Conservation (phyloP, 805 yeast genomes). For the Suhomyces pyralidae region DNA sequence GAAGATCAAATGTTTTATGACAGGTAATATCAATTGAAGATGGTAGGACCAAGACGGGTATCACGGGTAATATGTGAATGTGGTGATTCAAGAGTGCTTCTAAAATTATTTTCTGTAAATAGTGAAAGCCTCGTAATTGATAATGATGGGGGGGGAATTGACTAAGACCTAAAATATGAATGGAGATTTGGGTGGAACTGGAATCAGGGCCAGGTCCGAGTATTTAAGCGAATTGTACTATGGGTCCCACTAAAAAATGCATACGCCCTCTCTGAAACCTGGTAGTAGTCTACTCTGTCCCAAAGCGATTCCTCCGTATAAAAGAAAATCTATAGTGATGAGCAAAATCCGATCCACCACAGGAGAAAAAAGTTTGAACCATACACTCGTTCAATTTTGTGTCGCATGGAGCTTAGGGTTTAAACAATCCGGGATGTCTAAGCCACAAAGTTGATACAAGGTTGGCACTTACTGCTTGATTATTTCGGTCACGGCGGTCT, state of each 20-base stretch:
- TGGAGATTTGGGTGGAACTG: background rate
- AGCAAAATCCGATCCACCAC: constrained; percentile 3
- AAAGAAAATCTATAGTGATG: constrained; percentile 3
- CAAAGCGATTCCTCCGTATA: background rate
- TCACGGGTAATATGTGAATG: background rate
- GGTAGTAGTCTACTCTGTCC: background rate
- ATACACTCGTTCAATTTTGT: background rate
- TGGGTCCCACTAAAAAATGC: background rate
- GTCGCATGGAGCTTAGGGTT: background rate
- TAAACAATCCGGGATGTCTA: background rate
- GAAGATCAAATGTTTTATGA: background rate
- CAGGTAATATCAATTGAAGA: background rate
- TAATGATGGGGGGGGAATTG: background rate
- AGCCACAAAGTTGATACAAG: background rate
- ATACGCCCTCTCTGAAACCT: background rate
- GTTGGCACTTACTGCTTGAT: background rate
- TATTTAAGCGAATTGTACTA: background rate
- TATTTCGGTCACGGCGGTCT: background rate
- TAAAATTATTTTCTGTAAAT: background rate
- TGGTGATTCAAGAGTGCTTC: background rate
- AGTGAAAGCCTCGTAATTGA: background rate
- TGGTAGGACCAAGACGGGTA: background rate
- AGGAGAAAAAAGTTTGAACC: constrained; percentile 1
- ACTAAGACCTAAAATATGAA: background rate
- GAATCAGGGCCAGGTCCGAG: background rate